phyloP scores from a whole-genome alignment of 2,329 filamentous ascomycete species.

The Lizonia empirigonia region DNA sequence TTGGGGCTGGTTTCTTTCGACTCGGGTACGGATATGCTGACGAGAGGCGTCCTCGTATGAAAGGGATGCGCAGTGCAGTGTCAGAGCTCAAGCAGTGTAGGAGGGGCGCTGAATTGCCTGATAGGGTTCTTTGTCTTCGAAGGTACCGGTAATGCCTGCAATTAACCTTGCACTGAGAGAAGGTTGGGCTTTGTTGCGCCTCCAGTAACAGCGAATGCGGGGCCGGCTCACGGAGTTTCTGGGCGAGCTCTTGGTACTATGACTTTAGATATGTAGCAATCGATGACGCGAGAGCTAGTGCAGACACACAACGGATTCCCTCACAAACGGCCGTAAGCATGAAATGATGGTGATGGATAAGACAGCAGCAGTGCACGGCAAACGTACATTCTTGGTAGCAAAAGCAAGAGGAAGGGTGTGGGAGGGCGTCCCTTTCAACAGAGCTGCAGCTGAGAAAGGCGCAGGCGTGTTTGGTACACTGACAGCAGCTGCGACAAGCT shows the following conservation, averaged over 20 bases:
- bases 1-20: slow-evolving; percentile 17
- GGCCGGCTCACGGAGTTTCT: slow-evolving; percentile 36
- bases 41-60: slow-evolving; percentile 20
- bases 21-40: slow-evolving; percentile 23
- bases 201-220: slow-evolving; percentile 34
- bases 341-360: slow-evolving; percentile 4
- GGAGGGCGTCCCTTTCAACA: slow-evolving; percentile 15
- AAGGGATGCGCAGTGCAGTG: slow-evolving; percentile 14
- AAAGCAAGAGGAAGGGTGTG: slow-evolving; percentile 7
- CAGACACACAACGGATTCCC: slow-evolving; percentile 2
- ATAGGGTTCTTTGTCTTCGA: slow-evolving; percentile 17
- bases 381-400: slow-evolving; percentile 7
- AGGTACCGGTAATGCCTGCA: slow-evolving; percentile 4
- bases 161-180: slow-evolving; percentile 11
- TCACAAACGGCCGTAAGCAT: not conserved
- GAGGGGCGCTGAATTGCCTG: slow-evolving; percentile 14
- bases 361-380: slow-evolving; percentile 3
- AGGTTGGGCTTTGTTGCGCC: slow-evolving; percentile 23
- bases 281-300: slow-evolving; percentile 27
- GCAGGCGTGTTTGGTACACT: slow-evolving; percentile 23
- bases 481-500: slow-evolving; percentile 26
- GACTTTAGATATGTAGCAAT: slow-evolving; percentile 10
- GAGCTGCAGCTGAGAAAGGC: slow-evolving; percentile 26
- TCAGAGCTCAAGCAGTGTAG: slow-evolving; percentile 22
- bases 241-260: slow-evolving; percentile 24